Conservation (phyloP, 2,329 filamentous ascomycete species). For the Aspergillus tanneri region DNA sequence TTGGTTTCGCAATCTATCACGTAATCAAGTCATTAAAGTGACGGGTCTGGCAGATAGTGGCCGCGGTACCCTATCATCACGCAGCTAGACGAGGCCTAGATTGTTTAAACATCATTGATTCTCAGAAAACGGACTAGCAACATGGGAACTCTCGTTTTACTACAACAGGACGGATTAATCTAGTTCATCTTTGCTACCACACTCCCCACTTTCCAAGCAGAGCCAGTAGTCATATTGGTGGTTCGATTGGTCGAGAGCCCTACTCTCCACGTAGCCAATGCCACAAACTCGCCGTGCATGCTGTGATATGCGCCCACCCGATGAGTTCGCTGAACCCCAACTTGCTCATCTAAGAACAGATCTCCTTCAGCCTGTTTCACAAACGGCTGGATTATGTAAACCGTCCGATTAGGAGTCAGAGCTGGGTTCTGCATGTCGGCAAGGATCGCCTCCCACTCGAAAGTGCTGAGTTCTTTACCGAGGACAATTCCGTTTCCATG, state of each 20-base stretch:
- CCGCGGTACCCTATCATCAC: too few species aligned
- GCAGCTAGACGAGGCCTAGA: too few species aligned
- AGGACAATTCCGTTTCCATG: constrained; percentile 7
- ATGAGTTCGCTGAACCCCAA: background rate
- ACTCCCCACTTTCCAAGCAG: background rate
- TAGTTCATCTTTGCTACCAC: background rate
- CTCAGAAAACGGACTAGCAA: too few species aligned
- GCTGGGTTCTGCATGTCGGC: background rate
- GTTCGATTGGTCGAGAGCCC: background rate
- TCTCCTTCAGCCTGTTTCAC: background rate
- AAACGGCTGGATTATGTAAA: constrained; percentile 10
- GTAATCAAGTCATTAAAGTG: too few species aligned
- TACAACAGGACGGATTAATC: too few species aligned
- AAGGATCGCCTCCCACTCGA: constrained; percentile 7
- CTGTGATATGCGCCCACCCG: constrained; percentile 25
- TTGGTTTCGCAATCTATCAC: too few species aligned
- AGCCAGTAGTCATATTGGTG: background rate
- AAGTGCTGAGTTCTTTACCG: background rate
- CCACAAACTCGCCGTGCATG: constrained; percentile 25
- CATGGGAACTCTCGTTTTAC: too few species aligned
- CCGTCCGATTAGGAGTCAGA: background rate
- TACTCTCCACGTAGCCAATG: constrained; percentile 24
- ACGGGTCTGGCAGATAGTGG: too few species aligned
- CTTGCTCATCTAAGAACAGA: background rate
- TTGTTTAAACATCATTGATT: too few species aligned